phyloP scores from a whole-genome alignment of 176 grass and related monocot genomes.

The Raddia distichophylla region DNA sequence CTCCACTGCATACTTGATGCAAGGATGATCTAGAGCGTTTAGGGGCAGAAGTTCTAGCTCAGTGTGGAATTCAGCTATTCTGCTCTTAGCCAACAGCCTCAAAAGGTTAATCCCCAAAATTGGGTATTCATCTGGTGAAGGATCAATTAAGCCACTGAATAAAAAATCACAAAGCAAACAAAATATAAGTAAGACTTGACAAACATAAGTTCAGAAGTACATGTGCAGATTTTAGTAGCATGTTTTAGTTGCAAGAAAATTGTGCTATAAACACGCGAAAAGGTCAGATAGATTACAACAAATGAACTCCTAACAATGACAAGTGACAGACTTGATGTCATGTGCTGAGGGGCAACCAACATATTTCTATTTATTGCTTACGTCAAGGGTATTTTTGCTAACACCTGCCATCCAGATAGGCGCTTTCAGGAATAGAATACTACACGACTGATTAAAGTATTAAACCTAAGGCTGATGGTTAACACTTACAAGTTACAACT shows the following conservation, averaged over 20 bases:
- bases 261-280: not conserved
- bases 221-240: not conserved
- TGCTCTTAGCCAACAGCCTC: constrained; percentile 70
- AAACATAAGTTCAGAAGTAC: constrained; percentile 14
- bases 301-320: not conserved
- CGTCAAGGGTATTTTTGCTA: not conserved
- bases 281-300: not conserved
- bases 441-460: not conserved
- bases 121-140: constrained; percentile 67
- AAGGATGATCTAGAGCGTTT: constrained; percentile 62
- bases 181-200: not conserved
- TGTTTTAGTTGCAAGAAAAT: not conserved
- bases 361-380: not conserved
- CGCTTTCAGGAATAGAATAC: constrained; percentile 4
- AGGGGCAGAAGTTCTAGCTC: constrained; percentile 74
- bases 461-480: not conserved
- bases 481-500: not conserved
- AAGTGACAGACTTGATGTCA: not conserved
- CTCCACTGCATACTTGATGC: constrained; percentile 70
- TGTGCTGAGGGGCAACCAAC: not conserved
- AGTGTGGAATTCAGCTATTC: constrained; percentile 80
- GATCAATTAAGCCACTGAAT: constrained; percentile 64
- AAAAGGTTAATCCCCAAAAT: constrained; percentile 77
- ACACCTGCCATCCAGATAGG: not conserved
- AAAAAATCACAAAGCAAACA: not conserved